phyloP scores from a whole-genome alignment of 768 basidiomycete genomes.

The Mycena vulgaris region DNA sequence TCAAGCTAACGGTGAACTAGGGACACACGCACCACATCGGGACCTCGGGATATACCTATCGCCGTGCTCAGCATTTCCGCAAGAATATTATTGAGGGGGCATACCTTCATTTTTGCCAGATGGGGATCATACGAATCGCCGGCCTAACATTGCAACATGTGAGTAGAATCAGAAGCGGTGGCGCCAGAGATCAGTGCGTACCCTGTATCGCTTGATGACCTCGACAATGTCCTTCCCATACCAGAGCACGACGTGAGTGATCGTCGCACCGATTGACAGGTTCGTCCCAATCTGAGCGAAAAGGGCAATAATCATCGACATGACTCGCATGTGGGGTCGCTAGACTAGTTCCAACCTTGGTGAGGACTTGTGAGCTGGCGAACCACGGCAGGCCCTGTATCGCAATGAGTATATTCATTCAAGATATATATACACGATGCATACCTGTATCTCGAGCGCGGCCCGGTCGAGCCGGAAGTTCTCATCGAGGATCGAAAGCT shows the following conservation, averaged over 20 bases:
- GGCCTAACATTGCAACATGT: no score
- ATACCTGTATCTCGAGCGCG: conserved; percentile 61
- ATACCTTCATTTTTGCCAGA: conserved; percentile 66
- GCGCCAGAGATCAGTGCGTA: conserved; percentile 28
- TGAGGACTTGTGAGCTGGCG: conserved; percentile 61
- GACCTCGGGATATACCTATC: conserved; percentile 54
- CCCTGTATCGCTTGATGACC: conserved; percentile 61
- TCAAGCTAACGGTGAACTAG: background rate
- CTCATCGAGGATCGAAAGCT: conserved; percentile 65
- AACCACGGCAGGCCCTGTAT: conserved; percentile 64
- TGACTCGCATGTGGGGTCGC: conserved; percentile 36
- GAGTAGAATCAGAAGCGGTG: background rate
- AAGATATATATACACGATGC: background rate
- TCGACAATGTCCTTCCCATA: conserved; percentile 64
- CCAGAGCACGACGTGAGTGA: conserved; percentile 69
- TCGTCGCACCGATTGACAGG: conserved; percentile 61
- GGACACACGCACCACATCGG: conserved; percentile 55
- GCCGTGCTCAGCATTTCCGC: background rate
- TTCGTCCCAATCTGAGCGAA: conserved; percentile 46
- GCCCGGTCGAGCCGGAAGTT: conserved; percentile 64
- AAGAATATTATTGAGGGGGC: conserved; percentile 17
- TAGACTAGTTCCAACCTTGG: conserved; percentile 55
- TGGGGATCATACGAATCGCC: conserved; percentile 66
- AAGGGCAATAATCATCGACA: no score
- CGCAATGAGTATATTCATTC: background rate